phyloP scores from a whole-genome alignment of 164 flowering plant genomes.

The Echeveria elegans region DNA sequence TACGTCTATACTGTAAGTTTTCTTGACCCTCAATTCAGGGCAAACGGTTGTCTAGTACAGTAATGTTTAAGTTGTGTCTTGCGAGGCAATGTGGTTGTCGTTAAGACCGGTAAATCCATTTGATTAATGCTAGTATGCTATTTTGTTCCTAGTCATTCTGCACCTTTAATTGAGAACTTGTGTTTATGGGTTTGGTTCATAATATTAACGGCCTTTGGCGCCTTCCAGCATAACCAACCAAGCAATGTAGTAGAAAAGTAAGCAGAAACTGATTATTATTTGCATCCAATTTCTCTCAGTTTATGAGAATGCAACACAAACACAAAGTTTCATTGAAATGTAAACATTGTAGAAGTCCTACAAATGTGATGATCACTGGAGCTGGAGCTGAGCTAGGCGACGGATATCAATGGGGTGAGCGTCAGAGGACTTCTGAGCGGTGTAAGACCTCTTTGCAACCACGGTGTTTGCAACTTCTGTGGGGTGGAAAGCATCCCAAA shows the following conservation, averaged over 20 bases:
- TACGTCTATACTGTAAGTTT: neutral
- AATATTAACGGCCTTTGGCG: no score
- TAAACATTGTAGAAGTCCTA: no score
- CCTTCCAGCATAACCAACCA: no score
- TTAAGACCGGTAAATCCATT: neutral
- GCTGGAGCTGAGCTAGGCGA: slow-evolving; percentile 9
- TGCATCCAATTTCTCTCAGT: neutral
- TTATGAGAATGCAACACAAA: neutral
- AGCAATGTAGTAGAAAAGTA: neutral
- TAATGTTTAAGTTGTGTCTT: no score
- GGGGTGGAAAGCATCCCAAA: slow-evolving; percentile 13
- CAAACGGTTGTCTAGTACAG: no score
- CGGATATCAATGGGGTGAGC: slow-evolving; percentile 11
- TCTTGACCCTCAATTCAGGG: neutral
- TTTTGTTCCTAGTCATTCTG: neutral
- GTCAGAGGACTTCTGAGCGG: slow-evolving; percentile 9
- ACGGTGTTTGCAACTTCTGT: slow-evolving; percentile 9
- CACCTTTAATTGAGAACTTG: no score
- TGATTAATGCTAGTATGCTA: neutral
- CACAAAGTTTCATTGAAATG: no score
- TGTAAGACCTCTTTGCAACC: slow-evolving; percentile 13
- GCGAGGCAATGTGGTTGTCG: neutral
- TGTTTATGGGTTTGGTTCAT: no score
- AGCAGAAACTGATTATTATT: neutral
- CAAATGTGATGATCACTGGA: neutral